These are phyloP conservation scores for Oryza nivara DNA, from an alignment of 176 grass and related monocot genomes.

Conservation along the genomic window DNA sequence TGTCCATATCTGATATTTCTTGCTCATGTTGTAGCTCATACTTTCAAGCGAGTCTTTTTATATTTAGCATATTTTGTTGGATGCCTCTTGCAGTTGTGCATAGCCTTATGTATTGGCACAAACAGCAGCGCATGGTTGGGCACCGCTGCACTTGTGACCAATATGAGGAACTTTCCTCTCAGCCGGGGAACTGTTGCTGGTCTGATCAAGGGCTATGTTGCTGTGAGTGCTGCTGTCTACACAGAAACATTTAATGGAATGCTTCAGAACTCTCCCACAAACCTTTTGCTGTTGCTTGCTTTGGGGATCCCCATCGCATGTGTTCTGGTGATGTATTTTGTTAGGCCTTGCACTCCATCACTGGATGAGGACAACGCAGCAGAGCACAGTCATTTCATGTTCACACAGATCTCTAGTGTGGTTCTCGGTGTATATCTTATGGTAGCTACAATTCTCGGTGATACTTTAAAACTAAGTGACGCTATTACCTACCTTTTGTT, in stretches of 20 bases:
- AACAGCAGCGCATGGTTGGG: slow-evolving; percentile 97
- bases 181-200: slow-evolving; percentile 90
- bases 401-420: slow-evolving; percentile 81
- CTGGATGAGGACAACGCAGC: slow-evolving; percentile 76
- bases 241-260: slow-evolving; percentile 80
- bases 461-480: slow-evolving; percentile 56
- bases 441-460: slow-evolving; percentile 63
- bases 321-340: slow-evolving; percentile 83
- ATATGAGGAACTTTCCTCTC: slow-evolving; percentile 95
- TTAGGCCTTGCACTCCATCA: slow-evolving; percentile 78
- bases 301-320: slow-evolving; percentile 74
- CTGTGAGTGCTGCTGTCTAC: slow-evolving; percentile 85
- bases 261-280: slow-evolving; percentile 70
- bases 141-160: slow-evolving; percentile 86
- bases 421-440: slow-evolving; percentile 82
- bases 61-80: slow-evolving; percentile 10
- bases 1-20: background rate
- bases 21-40: background rate
- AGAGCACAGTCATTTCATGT: slow-evolving; percentile 82
- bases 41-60: slow-evolving; percentile 10
- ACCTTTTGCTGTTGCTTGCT: slow-evolving; percentile 72
- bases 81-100: slow-evolving; percentile 70
- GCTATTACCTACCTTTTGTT: slow-evolving; percentile 64
- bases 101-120: slow-evolving; percentile 87
- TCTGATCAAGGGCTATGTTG: slow-evolving; percentile 93